Percentiles rank a stretch among this genome's conserved stretches.
Evolutionary conservation across 345 rosid genomes (phyloP).

Genomic region (Limnanthes douglasii): DNA sequence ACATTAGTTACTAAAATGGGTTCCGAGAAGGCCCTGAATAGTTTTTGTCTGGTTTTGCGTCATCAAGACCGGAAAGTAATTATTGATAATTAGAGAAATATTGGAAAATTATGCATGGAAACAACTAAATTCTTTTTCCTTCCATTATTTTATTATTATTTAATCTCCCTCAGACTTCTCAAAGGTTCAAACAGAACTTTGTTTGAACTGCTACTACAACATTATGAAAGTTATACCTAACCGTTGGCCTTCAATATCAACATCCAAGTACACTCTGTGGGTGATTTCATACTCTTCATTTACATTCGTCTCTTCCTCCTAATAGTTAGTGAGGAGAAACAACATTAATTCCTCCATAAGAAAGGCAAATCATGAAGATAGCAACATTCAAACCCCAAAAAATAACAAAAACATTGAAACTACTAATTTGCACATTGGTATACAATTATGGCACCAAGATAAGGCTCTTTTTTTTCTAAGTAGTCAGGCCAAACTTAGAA

Average conservation of each 20-base stretch:
- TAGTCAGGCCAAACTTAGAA: conserved; percentile 1
- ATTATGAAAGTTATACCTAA: too few relatives aligned
- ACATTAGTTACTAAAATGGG: too few relatives aligned
- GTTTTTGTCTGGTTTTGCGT: too few relatives aligned
- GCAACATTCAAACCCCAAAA: not conserved
- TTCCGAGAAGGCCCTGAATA: too few relatives aligned
- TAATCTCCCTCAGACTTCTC: too few relatives aligned
- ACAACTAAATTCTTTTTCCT: too few relatives aligned
- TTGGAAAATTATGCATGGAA: too few relatives aligned
- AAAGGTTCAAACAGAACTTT: too few relatives aligned
- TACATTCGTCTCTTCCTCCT: conserved; percentile 38
- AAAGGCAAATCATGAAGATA: conserved; percentile 1
- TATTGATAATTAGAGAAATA: too few relatives aligned
- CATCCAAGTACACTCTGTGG: conserved; percentile 82
- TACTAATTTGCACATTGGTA: not conserved
- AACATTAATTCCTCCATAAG: not conserved
- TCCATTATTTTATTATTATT: too few relatives aligned
- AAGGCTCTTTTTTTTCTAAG: not conserved
- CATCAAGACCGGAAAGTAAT: too few relatives aligned
- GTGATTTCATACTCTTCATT: conserved; percentile 59
- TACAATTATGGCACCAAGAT: not conserved
- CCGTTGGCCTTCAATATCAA: conserved; percentile 84
- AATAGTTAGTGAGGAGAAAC: conserved; percentile 10
- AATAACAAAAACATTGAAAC: not conserved
- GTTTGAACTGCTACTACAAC: too few relatives aligned